These are phyloP conservation scores for Chaetomiaceae sp. DNA, from an alignment of 2,329 filamentous ascomycete species.

Conservation along the genomic window DNA sequence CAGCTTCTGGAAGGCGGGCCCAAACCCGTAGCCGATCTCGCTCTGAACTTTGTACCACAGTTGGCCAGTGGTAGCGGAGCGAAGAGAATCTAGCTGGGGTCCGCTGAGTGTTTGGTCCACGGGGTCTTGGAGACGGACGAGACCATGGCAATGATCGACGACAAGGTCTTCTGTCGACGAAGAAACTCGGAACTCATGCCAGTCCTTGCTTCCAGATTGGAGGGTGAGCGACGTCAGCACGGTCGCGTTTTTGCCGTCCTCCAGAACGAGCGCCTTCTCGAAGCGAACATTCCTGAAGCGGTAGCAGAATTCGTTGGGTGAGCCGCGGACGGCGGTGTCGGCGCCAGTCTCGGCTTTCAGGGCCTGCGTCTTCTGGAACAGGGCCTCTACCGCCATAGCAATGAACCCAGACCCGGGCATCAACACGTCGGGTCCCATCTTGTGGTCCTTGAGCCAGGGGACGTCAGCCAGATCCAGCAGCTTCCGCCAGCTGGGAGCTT, in stretches of 20 bases:
- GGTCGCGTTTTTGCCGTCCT: conserved; percentile 13
- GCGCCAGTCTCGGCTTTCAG: not conserved
- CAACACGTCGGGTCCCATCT: conserved; percentile 39
- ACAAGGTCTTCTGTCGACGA: conserved; percentile 1
- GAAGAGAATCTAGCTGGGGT: not conserved
- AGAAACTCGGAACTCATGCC: conserved; percentile 27
- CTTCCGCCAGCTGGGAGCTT: conserved; percentile 13
- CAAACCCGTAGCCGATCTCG: conserved; percentile 30
- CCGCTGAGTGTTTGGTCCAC: conserved; percentile 2
- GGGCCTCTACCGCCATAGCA: conserved; percentile 31
- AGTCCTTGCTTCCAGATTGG: conserved; percentile 17
- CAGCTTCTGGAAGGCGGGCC: conserved; percentile 23
- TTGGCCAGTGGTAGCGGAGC: not conserved
- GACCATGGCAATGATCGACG: conserved; percentile 22
- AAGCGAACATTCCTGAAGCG: conserved; percentile 24
- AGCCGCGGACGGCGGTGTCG: not conserved
- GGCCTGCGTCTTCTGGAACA: conserved; percentile 24
- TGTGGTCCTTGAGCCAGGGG: conserved; percentile 42
- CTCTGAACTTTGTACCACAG: conserved; percentile 30
- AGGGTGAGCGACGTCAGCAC: conserved; percentile 11
- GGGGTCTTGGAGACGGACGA: conserved; percentile 21
- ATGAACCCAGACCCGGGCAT: conserved; percentile 37
- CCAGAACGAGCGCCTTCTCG: conserved; percentile 22
- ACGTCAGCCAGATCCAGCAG: conserved; percentile 16
- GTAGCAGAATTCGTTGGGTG: conserved; percentile 18